phyloP scores from a whole-genome alignment of 495 filamentous ascomycete genomes.

The Tetracladium setigerum region DNA sequence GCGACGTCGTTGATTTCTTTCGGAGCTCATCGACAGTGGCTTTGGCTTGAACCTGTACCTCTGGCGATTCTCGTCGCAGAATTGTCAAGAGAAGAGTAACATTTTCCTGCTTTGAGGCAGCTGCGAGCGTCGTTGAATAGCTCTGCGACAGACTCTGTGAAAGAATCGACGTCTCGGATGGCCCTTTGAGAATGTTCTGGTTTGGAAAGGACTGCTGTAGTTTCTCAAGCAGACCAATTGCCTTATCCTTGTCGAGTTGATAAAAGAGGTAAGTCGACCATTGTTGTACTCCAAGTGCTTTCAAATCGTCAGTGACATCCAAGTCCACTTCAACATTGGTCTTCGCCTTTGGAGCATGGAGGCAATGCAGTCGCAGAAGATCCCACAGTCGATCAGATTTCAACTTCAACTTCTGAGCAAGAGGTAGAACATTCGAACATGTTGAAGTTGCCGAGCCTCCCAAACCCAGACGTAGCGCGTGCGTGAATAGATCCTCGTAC shows the following conservation, averaged over 20 bases:
- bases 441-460: conserved; percentile 9
- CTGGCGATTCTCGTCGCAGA: conserved; percentile 3
- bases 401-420: not conserved
- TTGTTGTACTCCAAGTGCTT: conserved; percentile 8
- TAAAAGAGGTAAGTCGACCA: conserved; percentile 16
- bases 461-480: conserved; percentile 14
- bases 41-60: conserved; percentile 10
- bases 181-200: conserved; percentile 11
- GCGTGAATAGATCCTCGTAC: conserved; percentile 12
- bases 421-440: conserved; percentile 6
- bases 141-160: not conserved
- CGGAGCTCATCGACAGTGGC: conserved; percentile 11
- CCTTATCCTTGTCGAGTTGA: conserved; percentile 11
- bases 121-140: not conserved
- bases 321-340: conserved; percentile 10
- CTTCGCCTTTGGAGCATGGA: conserved; percentile 12
- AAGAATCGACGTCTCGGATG: not conserved
- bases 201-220: conserved; percentile 11
- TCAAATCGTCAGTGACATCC: conserved; percentile 11
- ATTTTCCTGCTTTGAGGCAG: conserved; percentile 13
- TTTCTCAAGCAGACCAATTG: conserved; percentile 10
- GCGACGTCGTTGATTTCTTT: conserved; percentile 16
- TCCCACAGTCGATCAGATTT: conserved; percentile 8
- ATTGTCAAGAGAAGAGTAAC: conserved; percentile 13
- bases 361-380: conserved; percentile 20